Evolutionary conservation across 352 stramenopile genomes (phyloP).

Genomic region (Halophytophthora polymorphica): DNA sequence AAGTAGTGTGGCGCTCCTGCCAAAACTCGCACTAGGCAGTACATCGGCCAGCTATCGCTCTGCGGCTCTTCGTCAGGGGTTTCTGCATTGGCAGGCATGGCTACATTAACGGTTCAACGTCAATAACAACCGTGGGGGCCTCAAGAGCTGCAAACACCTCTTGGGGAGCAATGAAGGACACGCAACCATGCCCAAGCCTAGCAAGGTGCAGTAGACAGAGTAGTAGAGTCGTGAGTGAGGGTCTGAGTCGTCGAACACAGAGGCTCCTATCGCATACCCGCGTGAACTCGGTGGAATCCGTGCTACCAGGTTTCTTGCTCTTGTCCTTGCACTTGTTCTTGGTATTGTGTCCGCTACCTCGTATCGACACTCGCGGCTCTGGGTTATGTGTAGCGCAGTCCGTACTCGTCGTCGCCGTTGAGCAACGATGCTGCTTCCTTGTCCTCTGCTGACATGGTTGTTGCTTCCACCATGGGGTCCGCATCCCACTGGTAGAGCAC

Average conservation of each 20-base stretch:
- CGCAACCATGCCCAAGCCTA: too few relatives aligned
- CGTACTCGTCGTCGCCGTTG: conserved; percentile 64
- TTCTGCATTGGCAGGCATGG: not conserved
- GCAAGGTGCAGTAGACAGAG: too few relatives aligned
- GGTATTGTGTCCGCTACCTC: not conserved
- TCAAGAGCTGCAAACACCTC: too few relatives aligned
- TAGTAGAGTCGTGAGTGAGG: too few relatives aligned
- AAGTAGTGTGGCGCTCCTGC: too few relatives aligned
- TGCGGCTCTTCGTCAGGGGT: too few relatives aligned
- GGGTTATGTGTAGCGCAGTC: conserved; percentile 67
- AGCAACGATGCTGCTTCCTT: conserved; percentile 81
- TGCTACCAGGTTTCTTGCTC: conserved; percentile 5
- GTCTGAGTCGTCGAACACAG: too few relatives aligned
- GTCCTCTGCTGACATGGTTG: conserved; percentile 78
- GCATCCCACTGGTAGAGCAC: conserved; percentile 80
- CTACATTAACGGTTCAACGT: not conserved
- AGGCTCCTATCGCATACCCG: not conserved
- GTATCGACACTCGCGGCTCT: conserved; percentile 9
- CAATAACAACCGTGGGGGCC: too few relatives aligned
- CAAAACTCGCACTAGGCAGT: too few relatives aligned
- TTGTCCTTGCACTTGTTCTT: conserved; percentile 10
- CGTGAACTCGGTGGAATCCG: conserved; percentile 8
- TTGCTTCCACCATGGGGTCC: conserved; percentile 74
- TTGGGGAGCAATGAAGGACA: too few relatives aligned
- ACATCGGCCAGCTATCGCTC: not conserved